These are phyloP conservation scores for Mallotus japonicus DNA, from an alignment of 441 rosid genomes.

Conservation along the genomic window DNA sequence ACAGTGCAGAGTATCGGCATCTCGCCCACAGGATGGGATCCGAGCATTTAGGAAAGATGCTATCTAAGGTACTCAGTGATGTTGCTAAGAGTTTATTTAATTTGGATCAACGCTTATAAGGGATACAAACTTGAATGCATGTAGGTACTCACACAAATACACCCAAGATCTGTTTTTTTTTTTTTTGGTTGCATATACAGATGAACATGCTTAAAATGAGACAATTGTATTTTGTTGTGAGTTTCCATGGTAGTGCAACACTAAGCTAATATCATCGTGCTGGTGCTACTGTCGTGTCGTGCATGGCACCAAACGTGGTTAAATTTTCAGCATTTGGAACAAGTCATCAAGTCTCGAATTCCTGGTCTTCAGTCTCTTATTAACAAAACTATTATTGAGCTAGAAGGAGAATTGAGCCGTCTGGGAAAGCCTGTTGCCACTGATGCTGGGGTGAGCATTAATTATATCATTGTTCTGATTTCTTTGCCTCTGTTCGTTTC, in stretches of 20 bases:
- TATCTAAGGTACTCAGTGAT: slow-evolving; percentile 60
- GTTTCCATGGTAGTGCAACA: not conserved
- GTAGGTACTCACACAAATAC: not conserved
- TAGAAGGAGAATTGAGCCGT: slow-evolving; percentile 87
- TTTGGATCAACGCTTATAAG: not conserved
- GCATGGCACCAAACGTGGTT: slow-evolving; percentile 12
- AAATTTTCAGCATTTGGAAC: slow-evolving; percentile 87
- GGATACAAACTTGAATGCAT: not conserved
- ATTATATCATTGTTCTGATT: slow-evolving; percentile 16
- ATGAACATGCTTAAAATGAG: not conserved
- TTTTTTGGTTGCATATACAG: not conserved
- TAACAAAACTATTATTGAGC: slow-evolving; percentile 74
- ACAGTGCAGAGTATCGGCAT: slow-evolving; percentile 84
- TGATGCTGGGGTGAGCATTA: slow-evolving; percentile 84
- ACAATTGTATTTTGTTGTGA: not conserved
- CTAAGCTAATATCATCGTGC: not conserved
- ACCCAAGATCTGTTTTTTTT: not conserved
- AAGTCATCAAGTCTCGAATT: slow-evolving; percentile 89
- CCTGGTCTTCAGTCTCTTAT: slow-evolving; percentile 95
- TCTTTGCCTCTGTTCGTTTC: slow-evolving; percentile 10
- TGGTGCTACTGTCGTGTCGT: too few species aligned
- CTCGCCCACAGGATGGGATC: slow-evolving; percentile 96
- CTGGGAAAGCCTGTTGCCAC: slow-evolving; percentile 97
- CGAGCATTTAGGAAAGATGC: slow-evolving; percentile 89
- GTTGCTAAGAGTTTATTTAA: not conserved